Percentiles rank a stretch among this genome's conserved stretches.
These are phyloP conservation scores for Pythium sp. DNA, from an alignment of 352 stramenopile genomes.

Conservation along the genomic window DNA sequence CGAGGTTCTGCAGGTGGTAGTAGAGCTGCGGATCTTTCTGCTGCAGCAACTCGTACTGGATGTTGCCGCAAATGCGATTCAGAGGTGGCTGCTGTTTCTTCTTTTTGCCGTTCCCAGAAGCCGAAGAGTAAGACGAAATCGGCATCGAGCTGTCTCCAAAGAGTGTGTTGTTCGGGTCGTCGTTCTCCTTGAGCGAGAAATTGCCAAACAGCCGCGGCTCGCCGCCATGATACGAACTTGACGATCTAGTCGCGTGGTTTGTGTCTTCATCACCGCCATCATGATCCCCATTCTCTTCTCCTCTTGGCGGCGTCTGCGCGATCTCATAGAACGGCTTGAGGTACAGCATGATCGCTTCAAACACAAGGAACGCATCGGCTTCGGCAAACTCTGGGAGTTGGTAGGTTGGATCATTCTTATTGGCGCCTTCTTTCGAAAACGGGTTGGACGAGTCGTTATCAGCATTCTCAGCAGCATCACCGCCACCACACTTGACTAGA, in stretches of 20 bases:
- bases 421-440: conserved; percentile 12
- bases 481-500: conserved; percentile 16
- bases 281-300: neutral
- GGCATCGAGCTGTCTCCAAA: conserved; percentile 7
- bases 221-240: conserved; percentile 15
- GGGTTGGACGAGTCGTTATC: conserved; percentile 13
- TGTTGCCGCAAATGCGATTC: conserved; percentile 61
- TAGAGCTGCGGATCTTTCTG: conserved; percentile 80
- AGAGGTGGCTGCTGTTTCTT: conserved; percentile 36
- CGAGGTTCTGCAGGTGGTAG: conserved; percentile 76
- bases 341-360: conserved; percentile 76
- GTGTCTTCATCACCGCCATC: neutral
- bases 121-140: neutral
- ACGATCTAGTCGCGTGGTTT: neutral
- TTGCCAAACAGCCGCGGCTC: conserved; percentile 29
- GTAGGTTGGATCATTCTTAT: neutral
- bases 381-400: conserved; percentile 44
- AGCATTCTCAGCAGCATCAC: neutral
- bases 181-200: conserved; percentile 21
- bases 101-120: neutral
- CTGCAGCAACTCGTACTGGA: conserved; percentile 76
- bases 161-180: conserved; percentile 6
- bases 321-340: conserved; percentile 79
- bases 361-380: conserved; percentile 68
- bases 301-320: conserved; percentile 34